phyloP scores from a whole-genome alignment of 768 basidiomycete genomes.

The Lactarius indigo region DNA sequence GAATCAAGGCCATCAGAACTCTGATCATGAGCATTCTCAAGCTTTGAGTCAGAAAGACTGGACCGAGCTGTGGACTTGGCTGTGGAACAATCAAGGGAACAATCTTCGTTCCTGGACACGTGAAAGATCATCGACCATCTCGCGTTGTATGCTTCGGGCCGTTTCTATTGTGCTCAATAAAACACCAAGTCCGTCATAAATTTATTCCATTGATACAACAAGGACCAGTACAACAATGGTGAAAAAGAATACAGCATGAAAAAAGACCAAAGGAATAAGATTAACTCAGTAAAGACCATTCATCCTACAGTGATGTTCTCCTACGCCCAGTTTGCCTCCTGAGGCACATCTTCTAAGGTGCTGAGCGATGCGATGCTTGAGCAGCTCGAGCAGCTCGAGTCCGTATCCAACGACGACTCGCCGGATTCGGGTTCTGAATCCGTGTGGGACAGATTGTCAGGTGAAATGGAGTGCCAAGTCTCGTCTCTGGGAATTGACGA shows the following conservation, averaged over 20 bases:
- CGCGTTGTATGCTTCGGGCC: too few relatives aligned
- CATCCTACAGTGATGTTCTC: neutral
- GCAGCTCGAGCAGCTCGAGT: conserved; percentile 25
- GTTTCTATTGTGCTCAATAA: neutral
- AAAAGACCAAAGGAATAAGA: conserved; percentile 8
- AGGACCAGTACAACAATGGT: neutral
- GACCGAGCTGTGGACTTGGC: too few relatives aligned
- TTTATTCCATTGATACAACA: conserved; percentile 21
- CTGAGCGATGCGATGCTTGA: conserved; percentile 27
- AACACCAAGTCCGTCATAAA: neutral
- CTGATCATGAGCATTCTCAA: too few relatives aligned
- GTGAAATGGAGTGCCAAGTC: conserved; percentile 25
- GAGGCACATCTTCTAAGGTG: conserved; percentile 18
- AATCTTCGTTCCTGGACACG: too few relatives aligned
- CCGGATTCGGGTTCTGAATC: conserved; percentile 18
- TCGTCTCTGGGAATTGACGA: conserved; percentile 27
- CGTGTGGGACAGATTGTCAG: conserved; percentile 10
- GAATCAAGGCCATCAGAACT: too few relatives aligned
- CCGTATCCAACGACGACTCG: conserved; percentile 5
- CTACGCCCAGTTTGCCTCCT: conserved; percentile 1
- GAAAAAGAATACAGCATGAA: conserved; percentile 11
- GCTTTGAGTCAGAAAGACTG: too few relatives aligned
- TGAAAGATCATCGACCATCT: too few relatives aligned
- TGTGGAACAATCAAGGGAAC: too few relatives aligned
- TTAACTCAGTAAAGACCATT: conserved; percentile 3